A percentile compares a stretch with the other conserved stretches of the same genome.
phyloP scores from a whole-genome alignment of 1,284 basidiomycete species.

The Cryptococcus sp. region DNA sequence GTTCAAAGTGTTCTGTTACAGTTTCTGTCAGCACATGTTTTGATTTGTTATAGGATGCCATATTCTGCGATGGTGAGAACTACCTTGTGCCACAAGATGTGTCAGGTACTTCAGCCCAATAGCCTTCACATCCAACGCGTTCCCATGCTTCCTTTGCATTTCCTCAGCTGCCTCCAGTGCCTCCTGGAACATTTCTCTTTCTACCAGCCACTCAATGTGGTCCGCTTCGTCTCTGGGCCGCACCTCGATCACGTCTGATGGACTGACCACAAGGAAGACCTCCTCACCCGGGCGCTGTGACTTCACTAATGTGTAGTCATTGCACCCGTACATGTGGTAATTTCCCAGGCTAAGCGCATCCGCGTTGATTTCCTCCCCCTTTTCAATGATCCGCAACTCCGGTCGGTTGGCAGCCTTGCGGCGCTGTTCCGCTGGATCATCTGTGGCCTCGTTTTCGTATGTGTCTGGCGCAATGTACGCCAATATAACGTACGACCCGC shows the following conservation, averaged over 20 bases:
- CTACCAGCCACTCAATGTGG: constrained; percentile 89
- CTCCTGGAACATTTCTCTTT: constrained; percentile 79
- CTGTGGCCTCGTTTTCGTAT: constrained; percentile 61
- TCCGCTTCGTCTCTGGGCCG: constrained; percentile 82
- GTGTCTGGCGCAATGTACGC: constrained; percentile 61
- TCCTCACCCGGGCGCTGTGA: constrained; percentile 42
- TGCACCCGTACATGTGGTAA: constrained; percentile 83
- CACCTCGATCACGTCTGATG: constrained; percentile 80
- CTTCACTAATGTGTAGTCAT: constrained; percentile 74
- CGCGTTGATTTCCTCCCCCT: constrained; percentile 83
- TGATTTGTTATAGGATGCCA: neutral
- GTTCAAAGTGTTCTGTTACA: constrained; percentile 65
- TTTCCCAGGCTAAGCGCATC: constrained; percentile 78
- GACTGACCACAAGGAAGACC: constrained; percentile 74
- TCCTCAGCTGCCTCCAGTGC: constrained; percentile 81
- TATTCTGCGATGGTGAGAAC: constrained; percentile 21
- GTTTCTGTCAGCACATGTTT: constrained; percentile 3
- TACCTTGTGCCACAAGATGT: constrained; percentile 71
- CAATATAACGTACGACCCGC: constrained; percentile 72
- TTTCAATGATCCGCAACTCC: constrained; percentile 87
- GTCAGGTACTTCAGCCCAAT: constrained; percentile 82
- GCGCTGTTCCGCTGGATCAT: constrained; percentile 67
- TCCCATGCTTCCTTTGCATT: constrained; percentile 51
- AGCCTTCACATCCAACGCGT: constrained; percentile 60
- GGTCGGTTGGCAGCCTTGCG: constrained; percentile 81